These are phyloP conservation scores for Thymus quinquecostatus DNA, from an alignment of 257 asterid species.

Conservation along the genomic window DNA sequence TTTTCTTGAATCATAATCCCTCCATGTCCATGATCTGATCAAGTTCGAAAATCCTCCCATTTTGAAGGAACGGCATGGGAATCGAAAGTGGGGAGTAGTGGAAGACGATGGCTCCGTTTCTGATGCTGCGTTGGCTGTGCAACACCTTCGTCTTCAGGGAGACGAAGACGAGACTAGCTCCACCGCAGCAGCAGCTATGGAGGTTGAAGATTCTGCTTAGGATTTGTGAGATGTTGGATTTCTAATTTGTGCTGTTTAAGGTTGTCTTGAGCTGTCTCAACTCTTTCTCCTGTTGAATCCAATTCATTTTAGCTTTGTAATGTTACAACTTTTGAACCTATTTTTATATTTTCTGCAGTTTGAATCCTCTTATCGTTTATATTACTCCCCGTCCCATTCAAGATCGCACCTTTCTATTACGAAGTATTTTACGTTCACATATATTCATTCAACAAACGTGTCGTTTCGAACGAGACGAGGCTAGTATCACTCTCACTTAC, in stretches of 20 bases:
- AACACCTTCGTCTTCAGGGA: background rate
- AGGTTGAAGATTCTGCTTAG: constrained; percentile 23
- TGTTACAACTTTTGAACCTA: background rate
- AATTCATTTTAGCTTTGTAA: background rate
- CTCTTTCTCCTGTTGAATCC: background rate
- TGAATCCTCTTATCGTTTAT: background rate
- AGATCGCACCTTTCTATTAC: too few species aligned
- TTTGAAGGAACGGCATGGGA: background rate
- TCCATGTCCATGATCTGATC: background rate
- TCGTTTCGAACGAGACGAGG: too few species aligned
- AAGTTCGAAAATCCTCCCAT: background rate
- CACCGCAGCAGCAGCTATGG: constrained; percentile 3
- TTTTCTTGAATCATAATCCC: background rate
- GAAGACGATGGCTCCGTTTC: background rate
- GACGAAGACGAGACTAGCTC: constrained; percentile 15
- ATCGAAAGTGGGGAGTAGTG: background rate
- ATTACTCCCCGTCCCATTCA: too few species aligned
- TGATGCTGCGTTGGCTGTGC: constrained; percentile 3
- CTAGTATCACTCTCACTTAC: background rate
- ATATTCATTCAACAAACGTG: too few species aligned
- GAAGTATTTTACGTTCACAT: too few species aligned
- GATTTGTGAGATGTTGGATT: background rate
- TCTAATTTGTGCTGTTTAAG: constrained; percentile 4
- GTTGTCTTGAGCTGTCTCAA: background rate
- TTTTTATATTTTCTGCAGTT: too few species aligned